Base-by-base conservation (phyloP, 192 early-diverging fungal genomes). In the Allomyces macrogynus region DNA sequence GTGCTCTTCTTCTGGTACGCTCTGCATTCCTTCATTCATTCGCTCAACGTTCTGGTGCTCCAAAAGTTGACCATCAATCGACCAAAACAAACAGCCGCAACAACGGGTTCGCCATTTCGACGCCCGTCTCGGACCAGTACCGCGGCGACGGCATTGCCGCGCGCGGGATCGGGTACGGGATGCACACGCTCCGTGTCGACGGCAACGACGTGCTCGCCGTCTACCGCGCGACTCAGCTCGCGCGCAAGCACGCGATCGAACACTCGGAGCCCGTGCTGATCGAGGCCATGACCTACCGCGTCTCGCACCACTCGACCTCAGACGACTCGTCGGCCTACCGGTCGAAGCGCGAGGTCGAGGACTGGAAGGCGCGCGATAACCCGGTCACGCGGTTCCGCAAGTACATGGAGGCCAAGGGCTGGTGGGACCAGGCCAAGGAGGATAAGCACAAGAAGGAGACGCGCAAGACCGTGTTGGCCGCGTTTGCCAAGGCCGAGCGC, bases 141-240 rank as follows among this genome's bases (percentile, higher is more conserved):
- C 84, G 89, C 67, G 95, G 95, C 43, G 95, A 99, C 70, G 95
- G 95, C 61, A 94, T 99, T 70, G 93, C 93, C 26, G 83, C 79
- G 43, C 84, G 93, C 54, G 95, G 93, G 43, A 85, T 91, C 62
- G 95, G 95, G 7, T 99, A 99, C 70, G 95, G 95, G 23, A 95
- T 99, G 67, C 87, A 91, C 75, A 93, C 92, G 7, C 89, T 97
- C 67, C 86, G 95, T 24, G 91, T 97, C 18, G 95, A 99, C 68
- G 95, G 95, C 65, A 99, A 99, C 79, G 95, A 99, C 71, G 85
- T 92, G 23, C 87, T 94, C 90, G 94, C 93, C 5, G 89, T 95
- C n/a, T 97, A 95, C 71, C 91, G 90, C 65, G 92, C 87, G 4
- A 88, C 88, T 8, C 82, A 83, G 67, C 86, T 84, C 25, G 93